Base-by-base conservation (phyloP, 1,284 basidiomycete genomes). In the Apiotrichum gracile region DNA sequence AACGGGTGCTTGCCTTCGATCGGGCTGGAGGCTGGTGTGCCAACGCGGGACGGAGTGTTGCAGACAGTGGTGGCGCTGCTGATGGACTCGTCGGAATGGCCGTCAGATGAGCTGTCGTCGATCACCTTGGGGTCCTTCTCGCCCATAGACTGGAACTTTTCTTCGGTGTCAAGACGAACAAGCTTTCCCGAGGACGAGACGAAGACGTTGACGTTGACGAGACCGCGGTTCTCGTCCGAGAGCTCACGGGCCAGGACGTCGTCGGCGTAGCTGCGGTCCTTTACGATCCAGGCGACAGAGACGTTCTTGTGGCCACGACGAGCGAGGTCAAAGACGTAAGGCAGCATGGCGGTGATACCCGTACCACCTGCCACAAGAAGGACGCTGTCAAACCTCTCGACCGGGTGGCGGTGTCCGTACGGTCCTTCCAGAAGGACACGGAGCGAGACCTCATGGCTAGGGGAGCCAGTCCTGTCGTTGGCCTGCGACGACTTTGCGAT, bases 361-460 rank as follows among this genome's bases (percentile, higher is more conserved):
- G 55, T 63, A 5, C 67, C 67, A 7, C 67, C 67, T 2, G 65
- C 65, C 22, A 66, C 37, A 16, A 68, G 51, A 10, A 64, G 43
- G 29, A 64, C 47, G 42, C 57, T 48, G 25, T 67, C 65, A 38
- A 52, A 70, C 19, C 38, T 47, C 2, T 60, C 47, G 3, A 70
- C 37, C 1, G 56, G 54, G 22, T 60, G 43, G 12, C 49, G 26
- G 22, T 51, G 51, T 12, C 69, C 69, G 47, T 70, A 70, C 4
- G 69, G 67, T 8, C 69, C 69, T 47, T 70, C 69, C 3, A 67
- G 50, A 7, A 69, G 53, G 13, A 68, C 61, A n/a, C 42, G 43
- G 1, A 44, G 29, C 19, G 33, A 7, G 5, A 38, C 21, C 21
- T 22, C 21, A 13, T 25, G 24, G 25, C 22, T 5, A 34, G 21